A percentile compares a stretch with the other conserved stretches of the same genome.
These are phyloP conservation scores for Nigrospora oryzae DNA, from an alignment of 2,329 filamentous ascomycete species.

Conservation along the genomic window DNA sequence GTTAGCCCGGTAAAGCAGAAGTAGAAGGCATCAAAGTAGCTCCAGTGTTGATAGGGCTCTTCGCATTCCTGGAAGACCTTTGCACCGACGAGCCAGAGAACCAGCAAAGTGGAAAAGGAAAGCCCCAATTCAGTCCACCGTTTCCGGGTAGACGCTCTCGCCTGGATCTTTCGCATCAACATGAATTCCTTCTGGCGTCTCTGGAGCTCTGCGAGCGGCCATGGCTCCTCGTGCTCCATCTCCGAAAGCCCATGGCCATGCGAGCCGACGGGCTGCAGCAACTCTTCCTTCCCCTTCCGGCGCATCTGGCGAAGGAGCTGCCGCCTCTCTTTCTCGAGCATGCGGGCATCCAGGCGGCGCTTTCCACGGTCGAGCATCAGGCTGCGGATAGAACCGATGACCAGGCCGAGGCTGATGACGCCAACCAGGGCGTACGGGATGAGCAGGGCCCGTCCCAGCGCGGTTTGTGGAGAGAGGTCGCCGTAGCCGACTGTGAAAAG, in stretches of 20 bases:
- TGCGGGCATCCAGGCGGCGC: slow-evolving; percentile 43
- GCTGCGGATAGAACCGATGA: slow-evolving; percentile 70
- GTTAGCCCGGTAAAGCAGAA: slow-evolving; percentile 77
- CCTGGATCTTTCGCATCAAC: slow-evolving; percentile 75
- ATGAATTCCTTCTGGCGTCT: slow-evolving; percentile 64
- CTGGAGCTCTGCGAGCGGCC: slow-evolving; percentile 36
- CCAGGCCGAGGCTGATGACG: slow-evolving; percentile 72
- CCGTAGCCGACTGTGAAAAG: slow-evolving; percentile 58
- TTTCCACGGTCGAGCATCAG: slow-evolving; percentile 51
- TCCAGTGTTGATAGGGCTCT: slow-evolving; percentile 48
- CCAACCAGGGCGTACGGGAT: slow-evolving; percentile 80
- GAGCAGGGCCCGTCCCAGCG: slow-evolving; percentile 60
- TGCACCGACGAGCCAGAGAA: slow-evolving; percentile 76
- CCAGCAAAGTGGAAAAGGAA: slow-evolving; percentile 58
- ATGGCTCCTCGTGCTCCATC: neutral
- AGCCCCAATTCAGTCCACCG: slow-evolving; percentile 66
- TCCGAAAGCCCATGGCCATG: neutral
- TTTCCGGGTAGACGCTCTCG: slow-evolving; percentile 52
- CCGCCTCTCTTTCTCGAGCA: slow-evolving; percentile 51
- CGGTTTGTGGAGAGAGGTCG: slow-evolving; percentile 38
- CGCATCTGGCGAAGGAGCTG: slow-evolving; percentile 35
- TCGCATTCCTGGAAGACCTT: slow-evolving; percentile 58
- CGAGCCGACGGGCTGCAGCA: slow-evolving; percentile 40
- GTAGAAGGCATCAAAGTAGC: slow-evolving; percentile 76
- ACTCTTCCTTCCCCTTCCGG: slow-evolving; percentile 32